Percentiles rank a stretch among this genome's conserved stretches.
Conservation (phyloP, 805 yeast species). For the Candida nanaspora region DNA sequence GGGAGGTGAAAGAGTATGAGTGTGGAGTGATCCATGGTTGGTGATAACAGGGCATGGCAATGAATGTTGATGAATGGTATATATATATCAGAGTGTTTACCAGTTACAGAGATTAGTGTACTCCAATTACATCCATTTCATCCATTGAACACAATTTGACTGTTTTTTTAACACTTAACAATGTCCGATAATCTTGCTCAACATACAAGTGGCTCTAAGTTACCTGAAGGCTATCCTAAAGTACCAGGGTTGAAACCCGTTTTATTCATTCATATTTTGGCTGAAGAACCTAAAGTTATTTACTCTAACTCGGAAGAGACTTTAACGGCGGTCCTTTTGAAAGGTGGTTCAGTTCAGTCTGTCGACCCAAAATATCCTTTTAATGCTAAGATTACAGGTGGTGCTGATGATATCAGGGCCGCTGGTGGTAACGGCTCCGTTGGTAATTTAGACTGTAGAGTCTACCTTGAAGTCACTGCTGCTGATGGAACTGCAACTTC, state of each 20-base stretch:
- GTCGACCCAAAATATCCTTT: slow-evolving; percentile 30
- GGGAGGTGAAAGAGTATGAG: too few relatives aligned
- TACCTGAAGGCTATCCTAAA: slow-evolving; percentile 4
- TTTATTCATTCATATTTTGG: slow-evolving; percentile 28
- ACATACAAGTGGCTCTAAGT: background rate
- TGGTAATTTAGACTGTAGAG: slow-evolving; percentile 38
- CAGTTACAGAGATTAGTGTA: too few relatives aligned
- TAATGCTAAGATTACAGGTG: slow-evolving; percentile 29
- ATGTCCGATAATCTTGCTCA: background rate
- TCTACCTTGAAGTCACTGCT: slow-evolving; percentile 28
- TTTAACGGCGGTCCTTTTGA: slow-evolving; percentile 24
- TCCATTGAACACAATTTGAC: too few relatives aligned
- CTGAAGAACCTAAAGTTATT: slow-evolving; percentile 24
- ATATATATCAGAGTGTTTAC: too few relatives aligned
- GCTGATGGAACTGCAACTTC: slow-evolving; percentile 32
- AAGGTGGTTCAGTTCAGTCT: slow-evolving; percentile 30
- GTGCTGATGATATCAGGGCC: slow-evolving; percentile 43
- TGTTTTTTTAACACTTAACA: too few relatives aligned
- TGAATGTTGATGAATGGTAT: too few relatives aligned
- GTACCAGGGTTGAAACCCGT: slow-evolving; percentile 28
- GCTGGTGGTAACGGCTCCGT: slow-evolving; percentile 19
- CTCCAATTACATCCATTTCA: too few relatives aligned
- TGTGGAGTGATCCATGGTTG: too few relatives aligned
- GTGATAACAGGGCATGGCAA: too few relatives aligned
- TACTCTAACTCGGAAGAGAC: slow-evolving; percentile 20